phyloP scores from a whole-genome alignment of 139 green algal species.

The Chlorella sp. region DNA sequence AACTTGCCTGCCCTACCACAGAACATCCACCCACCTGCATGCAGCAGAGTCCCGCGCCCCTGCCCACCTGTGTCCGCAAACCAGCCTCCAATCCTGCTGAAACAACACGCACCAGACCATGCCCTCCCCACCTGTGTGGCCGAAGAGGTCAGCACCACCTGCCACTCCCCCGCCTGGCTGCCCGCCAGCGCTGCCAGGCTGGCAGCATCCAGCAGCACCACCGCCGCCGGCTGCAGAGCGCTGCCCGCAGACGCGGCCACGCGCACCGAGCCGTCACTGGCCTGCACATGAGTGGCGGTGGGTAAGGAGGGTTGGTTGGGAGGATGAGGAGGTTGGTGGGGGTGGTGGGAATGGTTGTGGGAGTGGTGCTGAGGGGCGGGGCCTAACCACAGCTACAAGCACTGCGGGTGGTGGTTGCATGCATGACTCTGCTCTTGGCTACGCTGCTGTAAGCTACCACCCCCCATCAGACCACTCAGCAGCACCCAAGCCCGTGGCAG shows the following conservation, averaged over 20 bases:
- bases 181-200: constrained; percentile 39
- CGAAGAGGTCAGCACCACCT: constrained; percentile 10
- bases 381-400: too few species aligned
- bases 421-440: too few species aligned
- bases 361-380: background rate
- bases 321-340: background rate
- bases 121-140: background rate
- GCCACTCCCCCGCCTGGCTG: constrained; percentile 35
- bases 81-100: too few species aligned
- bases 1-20: too few species aligned
- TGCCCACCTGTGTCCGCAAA: too few species aligned
- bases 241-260: background rate
- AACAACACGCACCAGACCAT: too few species aligned
- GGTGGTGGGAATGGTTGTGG: background rate
- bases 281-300: background rate
- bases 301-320: background rate
- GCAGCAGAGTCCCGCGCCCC: too few species aligned
- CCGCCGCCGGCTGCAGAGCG: constrained; percentile 38
- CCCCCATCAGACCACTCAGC: too few species aligned
- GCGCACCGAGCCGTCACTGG: background rate
- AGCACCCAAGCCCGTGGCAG: too few species aligned
- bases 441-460: too few species aligned
- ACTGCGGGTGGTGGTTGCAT: too few species aligned
- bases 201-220: constrained; percentile 51
- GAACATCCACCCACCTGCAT: too few species aligned